Base-by-base conservation (phyloP, 1,284 basidiomycete genomes). In the Boletus hoseneyae region DNA sequence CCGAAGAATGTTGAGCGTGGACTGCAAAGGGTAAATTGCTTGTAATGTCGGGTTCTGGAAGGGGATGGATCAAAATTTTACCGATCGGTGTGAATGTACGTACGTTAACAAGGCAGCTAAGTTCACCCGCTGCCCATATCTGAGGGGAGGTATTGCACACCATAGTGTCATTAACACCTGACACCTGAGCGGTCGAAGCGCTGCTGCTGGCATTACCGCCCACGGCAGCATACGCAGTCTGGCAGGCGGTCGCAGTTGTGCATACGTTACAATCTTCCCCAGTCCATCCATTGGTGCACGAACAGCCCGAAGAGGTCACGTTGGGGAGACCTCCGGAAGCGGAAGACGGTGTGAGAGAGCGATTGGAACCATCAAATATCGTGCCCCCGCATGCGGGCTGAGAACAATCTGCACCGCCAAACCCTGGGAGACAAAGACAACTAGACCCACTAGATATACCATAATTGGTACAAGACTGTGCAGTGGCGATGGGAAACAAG, bases 191-290 rank as follows among this genome's bases (percentile, higher is more conserved):
- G 0, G 60, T 40, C 2, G 61, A 56, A 3, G 61, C 46, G n/a
- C 57, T 56, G 16, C 68, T 54, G 2, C 67, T 66, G 19, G 70
- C 51, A 21, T 69, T 68, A 12, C 68, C 70, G 15, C 64, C 71
- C 15, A 74, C 70, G 13, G 73, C 65, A 35, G 73, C 61, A 59
- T 75, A 83, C 1, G 73, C 85, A 27, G 60, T 65, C 61, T 85
- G 82, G 61, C 87, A 90, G 1, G 83, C 82, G 52, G 69, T 74
- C 1, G 80, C 65, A 15, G 69, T 77, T 56, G 78, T 74, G 60
- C 87, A 90, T 29, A 88, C 83, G 54, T 91, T 90, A 68, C 91
- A 94, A 0, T 80, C 85, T 0, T 77, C 77, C 3, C 91, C 91
- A 1, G 72, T 73, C 90, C 90, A 93, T 1, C 86, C 90, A 45